These are phyloP conservation scores for Xylaria nigripes DNA, from an alignment of 495 filamentous ascomycete species.

Conservation along the genomic window DNA sequence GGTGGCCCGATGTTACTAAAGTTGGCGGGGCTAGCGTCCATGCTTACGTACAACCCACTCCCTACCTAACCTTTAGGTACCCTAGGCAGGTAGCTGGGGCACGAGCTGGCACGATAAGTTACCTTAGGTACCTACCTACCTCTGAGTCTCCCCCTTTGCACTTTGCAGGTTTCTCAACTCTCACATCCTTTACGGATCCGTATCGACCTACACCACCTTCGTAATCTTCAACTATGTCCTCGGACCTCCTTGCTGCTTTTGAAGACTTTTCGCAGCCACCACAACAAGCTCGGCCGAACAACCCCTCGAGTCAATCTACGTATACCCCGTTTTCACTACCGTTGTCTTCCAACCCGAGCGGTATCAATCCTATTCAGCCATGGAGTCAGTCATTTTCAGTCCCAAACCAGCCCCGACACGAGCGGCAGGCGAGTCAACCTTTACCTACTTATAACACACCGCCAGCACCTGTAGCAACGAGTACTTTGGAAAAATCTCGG, in stretches of 20 bases:
- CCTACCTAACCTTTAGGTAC: too few relatives aligned
- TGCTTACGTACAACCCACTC: too few relatives aligned
- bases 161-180: neutral
- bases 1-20: too few relatives aligned
- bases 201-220: too few relatives aligned
- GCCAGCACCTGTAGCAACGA: neutral
- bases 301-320: slow-evolving; percentile 4
- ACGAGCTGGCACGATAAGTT: too few relatives aligned
- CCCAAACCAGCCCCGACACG: neutral
- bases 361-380: slow-evolving; percentile 15
- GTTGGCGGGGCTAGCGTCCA: too few relatives aligned
- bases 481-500: neutral
- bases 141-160: neutral
- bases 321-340: slow-evolving; percentile 13
- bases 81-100: too few relatives aligned
- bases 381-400: slow-evolving; percentile 14
- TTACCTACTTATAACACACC: neutral
- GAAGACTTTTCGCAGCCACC: slow-evolving; percentile 33
- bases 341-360: slow-evolving; percentile 16
- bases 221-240: slow-evolving; percentile 48
- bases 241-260: slow-evolving; percentile 67
- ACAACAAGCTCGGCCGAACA: slow-evolving; percentile 20
- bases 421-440: neutral
- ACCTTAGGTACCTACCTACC: too few relatives aligned
- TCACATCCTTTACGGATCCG: neutral